Base-by-base conservation (phyloP, 1,139 yeast species). In the Fermentozyma sake region DNA sequence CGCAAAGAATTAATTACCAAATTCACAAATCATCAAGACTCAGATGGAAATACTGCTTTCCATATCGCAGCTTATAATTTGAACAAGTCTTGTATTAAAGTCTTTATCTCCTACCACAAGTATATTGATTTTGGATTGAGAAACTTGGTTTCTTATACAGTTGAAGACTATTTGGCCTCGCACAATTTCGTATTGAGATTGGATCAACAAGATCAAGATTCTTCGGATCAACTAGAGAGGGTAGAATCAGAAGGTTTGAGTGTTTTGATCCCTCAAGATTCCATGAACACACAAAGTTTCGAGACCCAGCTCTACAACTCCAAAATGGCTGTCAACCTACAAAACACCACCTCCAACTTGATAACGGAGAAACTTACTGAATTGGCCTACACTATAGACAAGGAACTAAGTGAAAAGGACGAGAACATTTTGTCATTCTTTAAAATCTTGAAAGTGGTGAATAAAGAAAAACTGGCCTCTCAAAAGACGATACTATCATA, bases 31-130 rank as follows among this genome's bases (percentile, higher is more conserved):
- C 76, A 77, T 30, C 93, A 82, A 43, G 96, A 91, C 51, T 56
- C 63, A 16, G 77, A 80, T 41, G 97, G 97, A 1, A 86, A 89
- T 49, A 84, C 96, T 0, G 95, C 95, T 0, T 63, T 87, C 32
- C 95, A 89, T 45, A 70, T 89, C 24, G 81, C 91, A 16, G 83
- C 94, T 2, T 73, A 76, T 31, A 76, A 81, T 46, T 73, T 81
- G 23, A 85, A 91, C 30, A 75, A 79, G 41, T 77, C 78, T 45
- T 77, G 91, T 38, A 81, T 84, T 43, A 78, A 80, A 38, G 77
- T 82, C 1, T 64, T 91, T 28, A 58, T 86, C 10, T 71, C 75
- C 21, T 80, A 83, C 52, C 84, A 81, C 39, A 91, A 89, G 9
- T 71, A 76, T 34, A 72, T 83, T 12, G 79, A 81, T 41, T 62